These are phyloP conservation scores for Cutaneotrichosporon spelunceum DNA, from an alignment of 1,284 basidiomycete species.

Conservation along the genomic window DNA sequence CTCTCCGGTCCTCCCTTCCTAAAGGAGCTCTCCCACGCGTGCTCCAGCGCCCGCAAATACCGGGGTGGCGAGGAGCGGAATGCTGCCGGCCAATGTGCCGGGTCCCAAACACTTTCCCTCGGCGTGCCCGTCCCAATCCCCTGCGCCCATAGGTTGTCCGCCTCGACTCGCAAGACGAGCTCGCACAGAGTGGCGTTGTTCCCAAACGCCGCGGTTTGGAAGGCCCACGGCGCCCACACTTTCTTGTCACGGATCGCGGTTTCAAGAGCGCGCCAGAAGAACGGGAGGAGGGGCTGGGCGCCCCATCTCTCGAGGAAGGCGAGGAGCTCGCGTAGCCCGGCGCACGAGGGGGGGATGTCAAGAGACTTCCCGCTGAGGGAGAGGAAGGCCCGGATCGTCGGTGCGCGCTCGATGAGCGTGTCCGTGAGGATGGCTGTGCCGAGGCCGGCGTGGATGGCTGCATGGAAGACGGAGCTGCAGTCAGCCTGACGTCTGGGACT, in stretches of 20 bases:
- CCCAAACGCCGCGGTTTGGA: neutral
- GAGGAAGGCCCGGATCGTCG: neutral
- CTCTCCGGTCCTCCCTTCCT: neutral
- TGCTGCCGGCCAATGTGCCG: neutral
- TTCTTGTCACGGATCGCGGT: neutral
- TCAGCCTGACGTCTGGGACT: neutral
- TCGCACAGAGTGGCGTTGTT: neutral
- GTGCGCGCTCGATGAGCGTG: neutral
- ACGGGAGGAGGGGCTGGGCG: neutral
- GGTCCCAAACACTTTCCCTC: neutral
- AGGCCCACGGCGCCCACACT: neutral
- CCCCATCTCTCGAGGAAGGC: neutral
- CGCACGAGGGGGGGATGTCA: neutral
- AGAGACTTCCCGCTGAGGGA: neutral
- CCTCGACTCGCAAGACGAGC: neutral
- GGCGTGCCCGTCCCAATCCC: neutral
- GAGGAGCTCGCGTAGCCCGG: neutral
- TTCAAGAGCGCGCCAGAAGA: neutral
- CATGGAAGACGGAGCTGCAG: neutral
- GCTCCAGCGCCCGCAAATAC: neutral
- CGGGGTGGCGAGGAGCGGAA: neutral
- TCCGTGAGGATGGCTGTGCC: neutral
- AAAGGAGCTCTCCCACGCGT: neutral
- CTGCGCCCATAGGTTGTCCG: neutral
- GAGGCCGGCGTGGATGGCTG: neutral